Base-by-base conservation (phyloP, 768 basidiomycete species). In the Rhodotorula babjevae region DNA sequence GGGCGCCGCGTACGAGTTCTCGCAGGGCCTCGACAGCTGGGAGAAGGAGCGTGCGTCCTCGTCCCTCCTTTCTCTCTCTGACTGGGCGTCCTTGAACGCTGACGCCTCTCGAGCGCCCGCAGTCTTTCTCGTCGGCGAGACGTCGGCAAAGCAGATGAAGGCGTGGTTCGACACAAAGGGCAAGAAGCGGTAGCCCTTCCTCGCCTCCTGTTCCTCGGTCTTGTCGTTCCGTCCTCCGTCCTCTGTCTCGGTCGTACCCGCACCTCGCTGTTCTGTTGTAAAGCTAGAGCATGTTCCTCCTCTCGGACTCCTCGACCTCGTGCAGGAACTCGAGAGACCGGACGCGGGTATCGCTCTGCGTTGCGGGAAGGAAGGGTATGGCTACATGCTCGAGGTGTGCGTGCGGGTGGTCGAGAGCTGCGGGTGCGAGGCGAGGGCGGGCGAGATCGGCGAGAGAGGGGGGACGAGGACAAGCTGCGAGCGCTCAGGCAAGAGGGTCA, bases 1-100 rank as follows among this genome's bases (percentile, higher is more conserved):
- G 47, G 76, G 76, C 16, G 77, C 73, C 29, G 78, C 77, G 31
- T 77, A 72, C 52, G 76, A 74, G 63, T 79, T 78, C 58, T 63
- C 75, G 23, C 77, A 75, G 61, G 76, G 75, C 0, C 40, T 79
- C 53, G 78, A 79, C 47, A 58, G 64, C 27, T 79, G 78, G 78
- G 78, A 79, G 75, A 78, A 76, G 52, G 77, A 79, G 66, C 59
- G 78, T 78, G 53, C 61, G 78, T 69, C 3, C 3, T 18, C 2
- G 52, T 4, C 19, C 21, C 44, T 56, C 21, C 44, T 61, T 14
- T 21, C 9, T 3, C 23, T 7, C 6, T 10, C 21, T 36, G 36
- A 2, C 18, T 46, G 2, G 5, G 44, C 44, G 14, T 3, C 44
- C 42, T 8, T 15, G 57, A 36, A 15, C 12, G 14, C 25, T 44